These are phyloP conservation scores for Phytophthora quininea DNA, from an alignment of 352 stramenopile genomes.

Conservation along the genomic window DNA sequence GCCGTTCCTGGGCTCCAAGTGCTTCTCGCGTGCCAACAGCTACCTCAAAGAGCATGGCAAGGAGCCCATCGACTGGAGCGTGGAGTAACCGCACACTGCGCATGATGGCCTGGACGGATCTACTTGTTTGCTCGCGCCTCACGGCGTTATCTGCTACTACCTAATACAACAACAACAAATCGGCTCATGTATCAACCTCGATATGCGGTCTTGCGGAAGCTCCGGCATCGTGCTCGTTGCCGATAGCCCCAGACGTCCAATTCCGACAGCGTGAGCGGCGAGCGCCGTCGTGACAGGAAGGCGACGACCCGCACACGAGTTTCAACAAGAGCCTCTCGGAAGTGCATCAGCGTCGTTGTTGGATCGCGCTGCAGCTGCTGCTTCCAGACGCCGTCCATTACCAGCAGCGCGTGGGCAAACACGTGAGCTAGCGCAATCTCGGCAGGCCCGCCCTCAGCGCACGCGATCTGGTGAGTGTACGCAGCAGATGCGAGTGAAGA, in stretches of 20 bases:
- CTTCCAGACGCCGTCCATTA: constrained; percentile 66
- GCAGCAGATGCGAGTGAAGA: constrained; percentile 40
- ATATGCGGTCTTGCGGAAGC: constrained; percentile 26
- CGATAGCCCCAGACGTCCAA: constrained; percentile 55
- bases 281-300: constrained; percentile 54
- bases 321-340: constrained; percentile 60
- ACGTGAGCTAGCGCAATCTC: constrained; percentile 63
- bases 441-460: constrained; percentile 39
- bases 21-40: constrained; percentile 85
- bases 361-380: constrained; percentile 55
- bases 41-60: constrained; percentile 81
- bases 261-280: constrained; percentile 54
- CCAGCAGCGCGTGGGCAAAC: constrained; percentile 66
- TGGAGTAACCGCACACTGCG: constrained; percentile 31
- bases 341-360: constrained; percentile 65
- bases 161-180: constrained; percentile 23
- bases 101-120: neutral
- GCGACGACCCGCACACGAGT: constrained; percentile 51
- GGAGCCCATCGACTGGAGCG: constrained; percentile 85
- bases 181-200: constrained; percentile 6
- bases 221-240: constrained; percentile 35
- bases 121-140: constrained; percentile 7
- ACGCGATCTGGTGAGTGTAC: constrained; percentile 52
- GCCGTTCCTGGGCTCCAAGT: constrained; percentile 96
- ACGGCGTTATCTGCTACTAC: constrained; percentile 13